A percentile compares a stretch with the other conserved stretches of the same genome.
Conservation (phyloP, 495 filamentous ascomycete species). For the Aspergillus avenaceus region DNA sequence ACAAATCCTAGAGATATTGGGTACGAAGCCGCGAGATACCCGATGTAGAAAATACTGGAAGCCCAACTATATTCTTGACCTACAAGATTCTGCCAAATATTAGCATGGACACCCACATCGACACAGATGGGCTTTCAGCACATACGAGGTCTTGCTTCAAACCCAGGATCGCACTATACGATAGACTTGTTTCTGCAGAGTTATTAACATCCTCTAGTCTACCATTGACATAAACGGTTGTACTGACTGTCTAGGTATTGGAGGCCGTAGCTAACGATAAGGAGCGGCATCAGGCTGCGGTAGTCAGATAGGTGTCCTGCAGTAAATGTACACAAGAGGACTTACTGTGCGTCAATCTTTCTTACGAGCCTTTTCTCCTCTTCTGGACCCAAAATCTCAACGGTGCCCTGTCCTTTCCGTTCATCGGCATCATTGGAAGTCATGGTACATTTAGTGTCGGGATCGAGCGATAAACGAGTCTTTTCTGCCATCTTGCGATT, state of each 20-base stretch:
- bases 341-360: conserved; percentile 12
- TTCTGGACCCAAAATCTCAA: not conserved
- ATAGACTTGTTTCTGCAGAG: conserved; percentile 35
- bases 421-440: not conserved
- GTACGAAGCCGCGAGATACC: conserved; percentile 22
- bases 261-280: conserved; percentile 12
- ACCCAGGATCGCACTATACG: conserved; percentile 47
- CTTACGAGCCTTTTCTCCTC: conserved; percentile 11
- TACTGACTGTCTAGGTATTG: conserved; percentile 16
- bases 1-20: conserved; percentile 29
- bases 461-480: not conserved
- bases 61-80: conserved; percentile 49
- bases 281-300: conserved; percentile 11
- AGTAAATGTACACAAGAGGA: not conserved
- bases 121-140: no score
- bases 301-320: not conserved
- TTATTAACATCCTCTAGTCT: not conserved
- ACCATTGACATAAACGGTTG: not conserved
- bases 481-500: not conserved
- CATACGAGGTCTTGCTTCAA: conserved; percentile 35
- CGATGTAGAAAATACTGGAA: conserved; percentile 21
- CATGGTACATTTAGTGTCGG: not conserved
- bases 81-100: conserved; percentile 20
- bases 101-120: not conserved
- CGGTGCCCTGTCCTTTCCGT: conserved; percentile 2